These are phyloP conservation scores for Pythium pyrilobum DNA, from an alignment of 352 stramenopile genomes.

Conservation along the genomic window DNA sequence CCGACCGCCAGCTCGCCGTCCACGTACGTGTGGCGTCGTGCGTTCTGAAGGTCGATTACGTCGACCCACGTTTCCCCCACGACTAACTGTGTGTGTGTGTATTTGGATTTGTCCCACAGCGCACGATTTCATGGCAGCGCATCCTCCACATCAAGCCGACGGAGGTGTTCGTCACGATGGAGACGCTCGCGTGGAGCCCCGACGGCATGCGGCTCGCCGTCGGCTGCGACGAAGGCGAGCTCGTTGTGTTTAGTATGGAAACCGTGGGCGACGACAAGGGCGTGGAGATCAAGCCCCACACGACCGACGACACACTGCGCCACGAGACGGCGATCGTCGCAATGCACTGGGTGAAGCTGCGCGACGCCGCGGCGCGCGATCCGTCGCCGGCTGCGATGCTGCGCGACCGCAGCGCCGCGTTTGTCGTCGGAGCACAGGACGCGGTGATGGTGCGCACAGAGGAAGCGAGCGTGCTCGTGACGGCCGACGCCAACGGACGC, in stretches of 20 bases:
- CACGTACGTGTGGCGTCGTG: constrained; percentile 45
- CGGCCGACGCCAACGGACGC: constrained; percentile 30
- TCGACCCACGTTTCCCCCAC: no score
- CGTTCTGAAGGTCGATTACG: no score
- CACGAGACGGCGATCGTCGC: constrained; percentile 42
- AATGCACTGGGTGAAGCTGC: constrained; percentile 42
- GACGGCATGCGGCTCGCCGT: constrained; percentile 61
- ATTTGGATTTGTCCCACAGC: constrained; percentile 32
- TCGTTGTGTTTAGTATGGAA: constrained; percentile 68
- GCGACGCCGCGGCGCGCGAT: neutral
- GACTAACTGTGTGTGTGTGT: no score
- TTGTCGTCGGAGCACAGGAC: neutral
- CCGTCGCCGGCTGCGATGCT: neutral
- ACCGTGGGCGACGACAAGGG: constrained; percentile 20
- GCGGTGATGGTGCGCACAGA: neutral
- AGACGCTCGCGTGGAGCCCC: constrained; percentile 54
- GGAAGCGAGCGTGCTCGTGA: constrained; percentile 30
- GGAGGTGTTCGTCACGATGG: constrained; percentile 49
- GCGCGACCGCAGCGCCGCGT: constrained; percentile 1
- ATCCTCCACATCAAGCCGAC: constrained; percentile 63
- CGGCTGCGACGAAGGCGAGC: constrained; percentile 58
- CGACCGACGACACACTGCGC: constrained; percentile 20
- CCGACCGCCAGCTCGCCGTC: constrained; percentile 62
- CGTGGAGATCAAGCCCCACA: constrained; percentile 16
- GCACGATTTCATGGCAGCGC: constrained; percentile 72